These are phyloP conservation scores for Paramecium caudatum DNA, from an alignment of 73 alveolate species.

Conservation along the genomic window DNA sequence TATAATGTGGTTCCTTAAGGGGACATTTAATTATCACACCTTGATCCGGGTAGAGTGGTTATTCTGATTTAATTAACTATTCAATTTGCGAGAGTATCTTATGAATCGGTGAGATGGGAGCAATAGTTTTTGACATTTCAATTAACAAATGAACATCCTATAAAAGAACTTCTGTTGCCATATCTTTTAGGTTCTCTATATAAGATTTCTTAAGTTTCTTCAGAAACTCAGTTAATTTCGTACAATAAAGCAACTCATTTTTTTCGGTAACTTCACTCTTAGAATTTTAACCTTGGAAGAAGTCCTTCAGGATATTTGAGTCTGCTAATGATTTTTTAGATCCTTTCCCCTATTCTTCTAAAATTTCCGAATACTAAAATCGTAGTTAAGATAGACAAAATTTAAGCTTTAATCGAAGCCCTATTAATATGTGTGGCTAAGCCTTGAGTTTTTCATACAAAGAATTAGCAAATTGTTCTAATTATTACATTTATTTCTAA, in stretches of 20 bases:
- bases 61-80: background rate
- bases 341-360: background rate
- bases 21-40: background rate
- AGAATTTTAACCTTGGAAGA: background rate
- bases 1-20: background rate
- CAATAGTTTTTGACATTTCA: background rate
- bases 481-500: background rate
- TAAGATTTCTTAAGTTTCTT: background rate
- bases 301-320: background rate
- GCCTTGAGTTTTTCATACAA: background rate
- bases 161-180: background rate
- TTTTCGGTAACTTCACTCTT: background rate
- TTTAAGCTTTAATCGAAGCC: conserved; percentile 8
- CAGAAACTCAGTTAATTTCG: background rate
- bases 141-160: background rate
- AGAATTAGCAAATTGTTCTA: conserved; percentile 16
- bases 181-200: conserved; percentile 3
- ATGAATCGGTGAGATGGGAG: conserved; percentile 11
- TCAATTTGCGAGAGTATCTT: background rate
- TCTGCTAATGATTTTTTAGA: background rate
- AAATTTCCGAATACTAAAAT: background rate
- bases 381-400: background rate
- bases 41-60: background rate
- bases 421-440: background rate
- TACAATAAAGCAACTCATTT: background rate